These are phyloP conservation scores for Suillus alpinus DNA, from an alignment of 768 basidiomycete species.

Conservation along the genomic window DNA sequence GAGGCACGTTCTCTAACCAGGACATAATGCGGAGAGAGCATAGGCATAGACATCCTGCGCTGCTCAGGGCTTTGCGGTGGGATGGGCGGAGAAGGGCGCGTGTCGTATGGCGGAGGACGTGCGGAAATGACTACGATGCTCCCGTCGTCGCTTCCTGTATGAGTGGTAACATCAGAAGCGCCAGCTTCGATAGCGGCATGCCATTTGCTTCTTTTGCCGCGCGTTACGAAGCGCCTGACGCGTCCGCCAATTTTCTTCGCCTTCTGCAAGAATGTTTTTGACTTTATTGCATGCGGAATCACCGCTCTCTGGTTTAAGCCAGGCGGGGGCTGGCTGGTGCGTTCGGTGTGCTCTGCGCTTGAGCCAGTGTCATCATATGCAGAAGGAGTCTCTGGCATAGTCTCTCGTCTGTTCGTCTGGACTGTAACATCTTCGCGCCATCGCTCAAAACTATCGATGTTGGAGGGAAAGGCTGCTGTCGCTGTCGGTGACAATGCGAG, in stretches of 20 bases:
- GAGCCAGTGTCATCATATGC: not conserved
- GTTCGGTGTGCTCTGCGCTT: not conserved
- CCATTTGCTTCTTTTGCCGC: slow-evolving; percentile 11
- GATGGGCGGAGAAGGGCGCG: slow-evolving; percentile 3
- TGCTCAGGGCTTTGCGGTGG: slow-evolving; percentile 7
- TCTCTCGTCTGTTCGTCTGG: not conserved
- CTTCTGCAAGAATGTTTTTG: slow-evolving; percentile 21
- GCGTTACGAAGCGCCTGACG: slow-evolving; percentile 25
- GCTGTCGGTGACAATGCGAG: slow-evolving; percentile 25
- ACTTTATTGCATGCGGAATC: slow-evolving; percentile 4
- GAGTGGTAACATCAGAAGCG: slow-evolving; percentile 18
- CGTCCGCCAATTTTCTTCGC: slow-evolving; percentile 27
- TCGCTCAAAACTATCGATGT: slow-evolving; percentile 24
- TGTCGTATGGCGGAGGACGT: slow-evolving; percentile 26
- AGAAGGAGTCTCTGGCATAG: not conserved
- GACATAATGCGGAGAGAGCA: slow-evolving; percentile 25
- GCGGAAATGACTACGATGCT: slow-evolving; percentile 31
- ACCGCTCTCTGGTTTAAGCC: not conserved
- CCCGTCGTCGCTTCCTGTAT: slow-evolving; percentile 28
- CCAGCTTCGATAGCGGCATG: slow-evolving; percentile 19
- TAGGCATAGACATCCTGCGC: slow-evolving; percentile 12
- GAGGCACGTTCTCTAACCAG: slow-evolving; percentile 10
- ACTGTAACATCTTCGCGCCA: slow-evolving; percentile 25
- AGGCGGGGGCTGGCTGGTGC: not conserved
- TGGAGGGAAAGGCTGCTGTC: slow-evolving; percentile 31